Evolutionary conservation across 2,329 filamentous ascomycete species (phyloP).

Genomic region (Sclerotinia glacialis): DNA sequence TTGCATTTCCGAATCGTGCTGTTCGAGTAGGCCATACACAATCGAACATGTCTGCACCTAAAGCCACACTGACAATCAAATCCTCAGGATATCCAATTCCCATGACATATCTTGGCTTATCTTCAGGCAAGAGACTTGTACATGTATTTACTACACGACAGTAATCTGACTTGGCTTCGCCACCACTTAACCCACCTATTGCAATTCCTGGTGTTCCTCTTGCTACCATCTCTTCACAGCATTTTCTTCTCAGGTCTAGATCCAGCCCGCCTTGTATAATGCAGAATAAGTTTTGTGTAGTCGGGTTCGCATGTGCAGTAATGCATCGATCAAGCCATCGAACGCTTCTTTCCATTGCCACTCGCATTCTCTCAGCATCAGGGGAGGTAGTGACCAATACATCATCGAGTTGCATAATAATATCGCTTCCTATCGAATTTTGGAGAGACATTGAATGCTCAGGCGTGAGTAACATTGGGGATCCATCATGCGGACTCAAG

Average conservation of each 20-base stretch:
- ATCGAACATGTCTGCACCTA: slow-evolving; percentile 99
- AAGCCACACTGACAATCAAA: slow-evolving; percentile 84
- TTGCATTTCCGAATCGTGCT: slow-evolving; percentile 91
- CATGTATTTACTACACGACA: slow-evolving; percentile 87
- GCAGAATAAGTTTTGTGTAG: slow-evolving; percentile 90
- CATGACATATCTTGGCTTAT: slow-evolving; percentile 99
- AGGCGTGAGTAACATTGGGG: slow-evolving; percentile 93
- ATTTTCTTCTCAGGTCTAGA: slow-evolving; percentile 77
- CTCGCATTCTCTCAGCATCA: slow-evolving; percentile 80
- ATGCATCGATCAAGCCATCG: slow-evolving; percentile 97
- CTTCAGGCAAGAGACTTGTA: slow-evolving; percentile 77
- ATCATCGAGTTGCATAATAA: slow-evolving; percentile 99
- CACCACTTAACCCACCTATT: slow-evolving; percentile 90
- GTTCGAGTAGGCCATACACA: slow-evolving; percentile 98
- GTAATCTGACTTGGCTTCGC: slow-evolving; percentile 90
- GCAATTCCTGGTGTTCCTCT: slow-evolving; percentile 93
- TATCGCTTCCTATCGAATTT: slow-evolving; percentile 96
- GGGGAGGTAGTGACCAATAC: slow-evolving; percentile 95
- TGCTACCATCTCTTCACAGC: slow-evolving; percentile 81
- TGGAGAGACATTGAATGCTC: slow-evolving; percentile 96
- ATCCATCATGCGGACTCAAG: slow-evolving; percentile 91
- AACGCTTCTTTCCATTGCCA: slow-evolving; percentile 92
- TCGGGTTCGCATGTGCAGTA: slow-evolving; percentile 77
- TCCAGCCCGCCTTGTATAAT: slow-evolving; percentile 97
- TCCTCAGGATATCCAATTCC: slow-evolving; percentile 97